Percentiles rank a stretch among this genome's conserved stretches.
phyloP scores from a whole-genome alignment of 768 basidiomycete genomes.

The Suillus ampliporus region DNA sequence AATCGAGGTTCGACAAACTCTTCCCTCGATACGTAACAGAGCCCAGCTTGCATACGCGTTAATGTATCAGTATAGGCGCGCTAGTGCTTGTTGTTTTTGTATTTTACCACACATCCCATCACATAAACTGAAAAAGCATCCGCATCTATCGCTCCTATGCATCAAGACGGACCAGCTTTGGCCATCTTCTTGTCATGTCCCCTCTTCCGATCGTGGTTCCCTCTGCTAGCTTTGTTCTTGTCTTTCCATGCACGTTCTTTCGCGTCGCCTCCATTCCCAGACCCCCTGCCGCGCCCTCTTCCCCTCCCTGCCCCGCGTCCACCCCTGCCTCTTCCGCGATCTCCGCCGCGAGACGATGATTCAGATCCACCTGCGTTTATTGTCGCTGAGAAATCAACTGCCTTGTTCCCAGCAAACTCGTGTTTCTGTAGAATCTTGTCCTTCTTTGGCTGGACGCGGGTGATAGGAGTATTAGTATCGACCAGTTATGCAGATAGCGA shows the following conservation, averaged over 20 bases:
- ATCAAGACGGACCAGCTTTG: conserved; percentile 47
- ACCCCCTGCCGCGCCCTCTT: conserved; percentile 42
- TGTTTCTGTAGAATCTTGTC: conserved; percentile 77
- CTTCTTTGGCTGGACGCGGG: conserved; percentile 62
- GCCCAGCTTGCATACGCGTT: background rate
- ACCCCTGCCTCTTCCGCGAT: conserved; percentile 48
- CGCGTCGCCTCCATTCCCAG: conserved; percentile 46
- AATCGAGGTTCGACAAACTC: conserved; percentile 58
- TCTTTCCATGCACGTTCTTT: conserved; percentile 76
- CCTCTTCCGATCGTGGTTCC: conserved; percentile 76
- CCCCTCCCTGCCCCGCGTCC: conserved; percentile 46
- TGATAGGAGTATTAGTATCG: conserved; percentile 3
- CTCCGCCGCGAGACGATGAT: conserved; percentile 37
- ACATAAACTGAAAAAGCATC: background rate
- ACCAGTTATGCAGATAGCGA: conserved; percentile 13
- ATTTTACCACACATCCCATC: background rate
- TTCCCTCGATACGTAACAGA: conserved; percentile 37
- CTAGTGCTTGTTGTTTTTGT: background rate
- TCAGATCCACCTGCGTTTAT: conserved; percentile 9
- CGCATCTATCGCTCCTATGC: background rate
- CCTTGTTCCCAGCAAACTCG: conserved; percentile 72
- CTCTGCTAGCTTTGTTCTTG: conserved; percentile 74
- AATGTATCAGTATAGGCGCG: background rate
- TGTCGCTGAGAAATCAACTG: conserved; percentile 16
- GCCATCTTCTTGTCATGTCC: conserved; percentile 93